These are phyloP conservation scores for Cardiospermum halicacabum DNA, from an alignment of 345 rosid species.

Conservation along the genomic window DNA sequence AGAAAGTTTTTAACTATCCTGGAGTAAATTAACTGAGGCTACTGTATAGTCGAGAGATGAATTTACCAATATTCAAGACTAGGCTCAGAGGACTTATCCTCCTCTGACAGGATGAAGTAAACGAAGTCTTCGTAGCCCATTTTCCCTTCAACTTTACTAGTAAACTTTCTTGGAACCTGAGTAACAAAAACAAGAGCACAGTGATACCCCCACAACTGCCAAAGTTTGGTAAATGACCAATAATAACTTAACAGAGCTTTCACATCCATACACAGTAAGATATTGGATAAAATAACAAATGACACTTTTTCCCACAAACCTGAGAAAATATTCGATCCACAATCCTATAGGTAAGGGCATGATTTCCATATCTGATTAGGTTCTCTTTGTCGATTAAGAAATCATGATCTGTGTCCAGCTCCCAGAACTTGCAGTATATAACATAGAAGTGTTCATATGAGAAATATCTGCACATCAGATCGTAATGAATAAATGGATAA, in stretches of 20 bases:
- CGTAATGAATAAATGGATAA: constrained; percentile 3
- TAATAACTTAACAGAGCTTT: constrained; percentile 3
- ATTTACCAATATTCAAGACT: constrained; percentile 88
- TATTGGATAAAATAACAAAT: constrained; percentile 12
- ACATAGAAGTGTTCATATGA: constrained; percentile 96
- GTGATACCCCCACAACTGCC: not conserved
- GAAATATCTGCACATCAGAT: constrained; percentile 57
- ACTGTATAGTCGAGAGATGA: not conserved
- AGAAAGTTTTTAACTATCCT: not conserved
- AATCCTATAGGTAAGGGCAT: constrained; percentile 95
- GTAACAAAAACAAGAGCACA: constrained; percentile 5
- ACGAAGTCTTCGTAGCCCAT: constrained; percentile 98
- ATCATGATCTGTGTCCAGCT: constrained; percentile 97
- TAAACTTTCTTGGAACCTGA: constrained; percentile 81
- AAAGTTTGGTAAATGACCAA: not conserved
- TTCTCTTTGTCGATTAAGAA: constrained; percentile 97
- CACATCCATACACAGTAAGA: constrained; percentile 1
- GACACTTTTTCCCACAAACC: constrained; percentile 40
- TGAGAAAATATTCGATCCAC: constrained; percentile 92
- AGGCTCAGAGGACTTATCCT: constrained; percentile 91
- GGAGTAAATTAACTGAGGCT: not conserved
- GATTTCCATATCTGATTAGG: constrained; percentile 94
- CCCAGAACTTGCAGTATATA: constrained; percentile 99
- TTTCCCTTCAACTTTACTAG: constrained; percentile 79
- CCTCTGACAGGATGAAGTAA: constrained; percentile 89